Evolutionary conservation across 345 rosid genomes (phyloP).

Genomic region (Rhodamnia argentea): DNA sequence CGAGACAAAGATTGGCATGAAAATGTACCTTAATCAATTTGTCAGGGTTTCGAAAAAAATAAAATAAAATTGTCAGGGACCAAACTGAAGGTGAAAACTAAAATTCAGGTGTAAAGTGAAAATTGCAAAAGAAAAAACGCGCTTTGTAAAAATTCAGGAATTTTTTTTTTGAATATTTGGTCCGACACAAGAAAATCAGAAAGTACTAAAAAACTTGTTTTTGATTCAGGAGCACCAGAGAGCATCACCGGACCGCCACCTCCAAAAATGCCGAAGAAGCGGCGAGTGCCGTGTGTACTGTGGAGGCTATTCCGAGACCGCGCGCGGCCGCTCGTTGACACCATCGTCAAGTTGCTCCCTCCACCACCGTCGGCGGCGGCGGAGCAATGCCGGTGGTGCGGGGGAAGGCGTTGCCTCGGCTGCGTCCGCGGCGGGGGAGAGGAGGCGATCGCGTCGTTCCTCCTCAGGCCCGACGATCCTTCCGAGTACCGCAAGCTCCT

Average conservation of each 20-base stretch:
- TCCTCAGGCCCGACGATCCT: slow-evolving; percentile 47
- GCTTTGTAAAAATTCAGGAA: not conserved
- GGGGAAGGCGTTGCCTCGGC: slow-evolving; percentile 18
- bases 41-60: not conserved
- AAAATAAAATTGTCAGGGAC: no score
- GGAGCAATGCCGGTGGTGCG: slow-evolving; percentile 11
- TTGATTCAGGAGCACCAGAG: not conserved
- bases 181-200: not conserved
- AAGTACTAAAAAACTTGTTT: not conserved
- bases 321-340: slow-evolving; percentile 29
- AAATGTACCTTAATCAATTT: not conserved
- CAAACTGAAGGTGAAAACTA: no score
- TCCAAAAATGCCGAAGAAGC: slow-evolving; percentile 24
- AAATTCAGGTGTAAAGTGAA: not conserved
- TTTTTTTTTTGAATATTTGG: not conserved
- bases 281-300: slow-evolving; percentile 43
- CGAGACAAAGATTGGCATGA: not conserved
- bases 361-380: not conserved
- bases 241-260: not conserved
- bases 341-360: slow-evolving; percentile 23
- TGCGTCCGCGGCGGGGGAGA: slow-evolving; percentile 23
- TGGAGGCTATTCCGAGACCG: slow-evolving; percentile 36
- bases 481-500: slow-evolving; percentile 43
- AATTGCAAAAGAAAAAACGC: not conserved
- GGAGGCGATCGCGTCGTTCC: slow-evolving; percentile 19